Percentiles rank a stretch among this genome's conserved stretches.
phyloP scores from a whole-genome alignment of 495 filamentous ascomycete genomes.

The Penicillium taxi region DNA sequence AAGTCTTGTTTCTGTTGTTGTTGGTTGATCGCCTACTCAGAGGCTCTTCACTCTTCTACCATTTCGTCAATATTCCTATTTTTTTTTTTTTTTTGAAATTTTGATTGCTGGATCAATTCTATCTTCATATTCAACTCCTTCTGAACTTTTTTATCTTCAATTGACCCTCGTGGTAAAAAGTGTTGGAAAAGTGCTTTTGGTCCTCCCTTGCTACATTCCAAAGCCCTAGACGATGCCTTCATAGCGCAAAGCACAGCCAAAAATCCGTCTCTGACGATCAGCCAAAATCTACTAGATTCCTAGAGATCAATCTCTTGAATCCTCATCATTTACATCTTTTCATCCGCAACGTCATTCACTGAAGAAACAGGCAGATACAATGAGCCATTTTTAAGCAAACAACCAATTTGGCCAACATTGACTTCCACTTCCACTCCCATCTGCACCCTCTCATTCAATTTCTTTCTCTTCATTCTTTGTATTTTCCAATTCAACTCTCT shows the following conservation, averaged over 20 bases:
- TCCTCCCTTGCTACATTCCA: constrained; percentile 17
- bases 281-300: too few relatives aligned
- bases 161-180: constrained; percentile 3
- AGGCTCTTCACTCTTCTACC: too few relatives aligned
- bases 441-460: constrained; percentile 1
- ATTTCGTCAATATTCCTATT: too few relatives aligned
- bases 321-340: background rate
- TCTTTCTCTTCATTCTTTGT: background rate
- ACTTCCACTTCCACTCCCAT: too few relatives aligned
- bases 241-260: constrained; percentile 4
- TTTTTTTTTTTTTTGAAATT: too few relatives aligned
- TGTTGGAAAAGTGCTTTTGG: too few relatives aligned
- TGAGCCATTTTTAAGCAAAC: background rate
- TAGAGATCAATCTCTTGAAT: constrained; percentile 2
- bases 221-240: constrained; percentile 16
- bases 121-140: too few relatives aligned
- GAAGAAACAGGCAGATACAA: constrained; percentile 1
- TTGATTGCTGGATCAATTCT: too few relatives aligned
- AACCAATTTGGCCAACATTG: background rate
- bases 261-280: constrained; percentile 6
- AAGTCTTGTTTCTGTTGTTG: too few relatives aligned
- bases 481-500: constrained; percentile 5
- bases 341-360: constrained; percentile 4
- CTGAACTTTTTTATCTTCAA: too few relatives aligned
- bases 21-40: too few relatives aligned